Base-by-base conservation (phyloP, 441 rosid genomes). In the Populus trichocarpa region DNA sequence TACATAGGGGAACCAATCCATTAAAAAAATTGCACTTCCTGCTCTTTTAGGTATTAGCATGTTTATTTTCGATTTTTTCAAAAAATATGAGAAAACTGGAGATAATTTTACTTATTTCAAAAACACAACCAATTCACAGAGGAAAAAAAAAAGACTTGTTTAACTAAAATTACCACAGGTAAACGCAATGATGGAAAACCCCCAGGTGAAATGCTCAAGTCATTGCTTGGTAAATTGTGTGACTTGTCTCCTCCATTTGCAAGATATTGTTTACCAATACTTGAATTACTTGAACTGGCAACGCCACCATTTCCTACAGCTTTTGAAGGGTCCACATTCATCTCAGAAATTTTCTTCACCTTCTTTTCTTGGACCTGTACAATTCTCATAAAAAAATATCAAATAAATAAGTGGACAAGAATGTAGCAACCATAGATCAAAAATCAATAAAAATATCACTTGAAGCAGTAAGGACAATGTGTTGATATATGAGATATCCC, bases 351-450 rank as follows among this genome's bases (percentile, higher is more conserved):
- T 88, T 94, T 94, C 87, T 94, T 94, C 70, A 96, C 87, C 92
- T 92, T 92, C 88, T 92, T 96, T 86, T 96, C 99, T 86, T 94
- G 98, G 74, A 96, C 96, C 99, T 96, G 91, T 76, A 71, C 70
- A 83, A 75, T 67, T 67, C 67, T 59, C 80, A 79, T 73, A 33
- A 8, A 70, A 16, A 67, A 50, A 77, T 6, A 74, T 6, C 46
- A 75, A 59, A 20, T 26, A 76, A 72, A 63, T 78, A 67, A 82
- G 46, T 40, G 46, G 33, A 32, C 46, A 74, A 64, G 72, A 22
- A 65, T 38, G 66, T 53, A 35, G 63, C 59, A 25, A 70, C 53
- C 73, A 70, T 61, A 11, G 28, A 61, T 12, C 66, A 61, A 61
- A 61, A 61, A 57, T 57, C 23, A 57, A 18, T 57, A 20, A 20